phyloP scores from a whole-genome alignment of 805 yeast genomes.

The Saccharomycopsis javanensis region DNA sequence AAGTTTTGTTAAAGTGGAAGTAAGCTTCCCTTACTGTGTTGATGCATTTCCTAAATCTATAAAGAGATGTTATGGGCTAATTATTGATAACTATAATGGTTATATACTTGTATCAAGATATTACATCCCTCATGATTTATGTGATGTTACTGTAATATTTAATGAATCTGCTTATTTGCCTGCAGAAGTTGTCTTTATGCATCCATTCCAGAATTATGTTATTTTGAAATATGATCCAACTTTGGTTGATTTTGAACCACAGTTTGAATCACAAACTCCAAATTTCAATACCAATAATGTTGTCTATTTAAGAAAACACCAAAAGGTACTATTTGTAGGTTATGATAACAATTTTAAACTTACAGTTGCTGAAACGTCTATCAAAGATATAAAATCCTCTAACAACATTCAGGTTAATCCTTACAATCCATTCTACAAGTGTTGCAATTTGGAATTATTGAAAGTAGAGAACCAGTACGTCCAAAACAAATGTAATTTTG shows the following conservation, averaged over 20 bases:
- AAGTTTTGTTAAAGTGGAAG: constrained; percentile 20
- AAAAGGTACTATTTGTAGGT: constrained; percentile 19
- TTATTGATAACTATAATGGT: constrained; percentile 19
- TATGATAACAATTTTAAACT: constrained; percentile 19
- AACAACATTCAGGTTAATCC: constrained; percentile 20
- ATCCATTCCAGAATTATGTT: constrained; percentile 20
- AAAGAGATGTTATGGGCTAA: constrained; percentile 19
- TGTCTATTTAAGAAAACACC: constrained; percentile 17
- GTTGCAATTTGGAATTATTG: constrained; percentile 19
- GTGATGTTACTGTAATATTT: constrained; percentile 20
- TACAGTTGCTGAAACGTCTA: constrained; percentile 19
- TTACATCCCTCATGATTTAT: constrained; percentile 20
- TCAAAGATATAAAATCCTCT: constrained; percentile 18
- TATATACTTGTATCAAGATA: constrained; percentile 19
- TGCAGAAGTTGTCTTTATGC: constrained; percentile 20
- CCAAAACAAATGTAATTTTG: constrained; percentile 20
- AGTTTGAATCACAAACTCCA: constrained; percentile 18
- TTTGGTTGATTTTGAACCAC: constrained; percentile 18
- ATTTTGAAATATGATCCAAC: constrained; percentile 20
- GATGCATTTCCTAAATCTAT: constrained; percentile 19
- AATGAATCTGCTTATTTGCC: constrained; percentile 19
- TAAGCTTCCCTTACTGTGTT: constrained; percentile 19
- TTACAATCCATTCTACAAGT: constrained; percentile 18
- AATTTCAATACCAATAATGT: constrained; percentile 19
- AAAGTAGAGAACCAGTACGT: constrained; percentile 19